Base-by-base conservation (phyloP, 2,329 filamentous ascomycete species). In the Ceratocystis alfenasii region DNA sequence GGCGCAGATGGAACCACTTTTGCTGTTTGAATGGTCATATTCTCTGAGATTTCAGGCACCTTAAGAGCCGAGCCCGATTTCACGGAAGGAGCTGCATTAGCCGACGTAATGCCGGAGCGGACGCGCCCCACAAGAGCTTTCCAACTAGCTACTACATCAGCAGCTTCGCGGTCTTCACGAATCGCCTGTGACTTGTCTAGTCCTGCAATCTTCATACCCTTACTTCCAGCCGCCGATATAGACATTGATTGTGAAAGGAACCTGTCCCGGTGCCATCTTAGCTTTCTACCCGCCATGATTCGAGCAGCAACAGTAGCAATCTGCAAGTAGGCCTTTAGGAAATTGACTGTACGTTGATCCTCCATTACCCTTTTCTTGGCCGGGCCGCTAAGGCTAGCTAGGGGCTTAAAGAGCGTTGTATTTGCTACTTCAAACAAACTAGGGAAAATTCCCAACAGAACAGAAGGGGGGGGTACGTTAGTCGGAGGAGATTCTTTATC, bases 231-330 rank as follows among this genome's bases (percentile, higher is more conserved):
- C 17, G 85, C 84, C 0, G 90, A 89, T 68, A 97, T 95, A 66
- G 88, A 86, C 89, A 95, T 96, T 72, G 87, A 87, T 74, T 96
- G 90, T 1, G 89, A 84, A 12, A 97, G 79, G 68, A 90, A 85
- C 68, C 84, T 87, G 75, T 97, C 93, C 65, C 93, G 84, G 73
- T 95, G 93, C 93, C 93, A 97, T 66, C 93, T 87, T 63, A 88
- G 78, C 71, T 89, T 91, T 67, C 93, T 86, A 10, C 92, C 93
- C 1, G 89, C 88, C 66, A 96, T 86, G 62, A 96, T 82, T 57
- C 87, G 87, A n/a, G 85, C 89, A 28, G 87, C 86, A 10, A 90
- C 88, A 2, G 80, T 80, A 0, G 82, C 83, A 4, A 90, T 76
- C 67, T 78, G 78, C 2, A 91, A 75, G 69, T 88, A 89, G 30